Conservation (phyloP, 2,329 filamentous ascomycete species). For the Scytalidium lignicola region DNA sequence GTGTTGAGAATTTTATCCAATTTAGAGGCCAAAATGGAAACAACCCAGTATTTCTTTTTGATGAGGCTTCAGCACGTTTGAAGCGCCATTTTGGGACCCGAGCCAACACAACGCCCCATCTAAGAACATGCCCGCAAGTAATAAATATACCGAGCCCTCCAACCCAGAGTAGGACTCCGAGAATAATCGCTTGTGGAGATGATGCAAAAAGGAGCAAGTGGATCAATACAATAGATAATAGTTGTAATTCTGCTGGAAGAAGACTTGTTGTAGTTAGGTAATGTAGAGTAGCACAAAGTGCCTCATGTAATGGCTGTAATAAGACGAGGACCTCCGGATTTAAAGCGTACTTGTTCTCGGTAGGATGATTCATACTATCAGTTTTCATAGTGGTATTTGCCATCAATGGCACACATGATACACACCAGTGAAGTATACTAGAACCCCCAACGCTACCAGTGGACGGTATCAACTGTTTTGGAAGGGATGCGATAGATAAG, state of each 20-base stretch:
- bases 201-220: slow-evolving; percentile 72
- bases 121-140: slow-evolving; percentile 66
- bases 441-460: slow-evolving; percentile 50
- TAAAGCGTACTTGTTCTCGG: slow-evolving; percentile 24
- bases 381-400: slow-evolving; percentile 4
- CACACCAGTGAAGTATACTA: slow-evolving; percentile 70
- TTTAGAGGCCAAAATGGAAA: not conserved
- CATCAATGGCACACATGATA: slow-evolving; percentile 64
- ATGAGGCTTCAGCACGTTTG: slow-evolving; percentile 40
- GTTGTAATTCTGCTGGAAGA: slow-evolving; percentile 78
- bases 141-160: slow-evolving; percentile 75
- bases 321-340: slow-evolving; percentile 37
- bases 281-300: slow-evolving; percentile 66
- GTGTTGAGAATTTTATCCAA: not conserved
- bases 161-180: slow-evolving; percentile 80
- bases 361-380: slow-evolving; percentile 24
- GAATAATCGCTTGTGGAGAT: slow-evolving; percentile 78
- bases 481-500: slow-evolving; percentile 73
- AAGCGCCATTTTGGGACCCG: slow-evolving; percentile 91
- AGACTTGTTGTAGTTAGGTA: slow-evolving; percentile 86
- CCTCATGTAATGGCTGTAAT: slow-evolving; percentile 80
- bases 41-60: not conserved
- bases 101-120: slow-evolving; percentile 80
- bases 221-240: slow-evolving; percentile 77
- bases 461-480: slow-evolving; percentile 64